A percentile compares a stretch with the other conserved stretches of the same genome.
phyloP scores from a whole-genome alignment of 192 early-diverging fungal genomes.

The Podila minutissima region DNA sequence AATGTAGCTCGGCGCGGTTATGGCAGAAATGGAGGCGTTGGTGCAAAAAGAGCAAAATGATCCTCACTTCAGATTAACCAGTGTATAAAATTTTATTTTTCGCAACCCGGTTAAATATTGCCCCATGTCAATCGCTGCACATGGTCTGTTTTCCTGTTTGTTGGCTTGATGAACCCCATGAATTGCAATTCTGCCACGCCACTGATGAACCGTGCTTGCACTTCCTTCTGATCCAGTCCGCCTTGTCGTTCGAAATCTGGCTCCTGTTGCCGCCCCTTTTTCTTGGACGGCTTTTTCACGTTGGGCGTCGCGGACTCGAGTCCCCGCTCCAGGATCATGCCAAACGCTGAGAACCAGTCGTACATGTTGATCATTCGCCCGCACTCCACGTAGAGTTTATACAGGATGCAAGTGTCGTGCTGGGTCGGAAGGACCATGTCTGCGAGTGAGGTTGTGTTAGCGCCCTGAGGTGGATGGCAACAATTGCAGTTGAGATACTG shows the following conservation, averaged over 20 bases:
- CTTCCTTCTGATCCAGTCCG: conserved; percentile 31
- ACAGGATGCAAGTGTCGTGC: conserved; percentile 90
- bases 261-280: background rate
- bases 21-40: too few species aligned
- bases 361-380: conserved; percentile 94
- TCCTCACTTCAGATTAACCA: too few species aligned
- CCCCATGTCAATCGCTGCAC: conserved; percentile 88
- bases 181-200: conserved; percentile 88
- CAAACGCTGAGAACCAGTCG: conserved; percentile 92
- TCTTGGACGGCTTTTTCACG: conserved; percentile 13
- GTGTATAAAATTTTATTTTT: background rate
- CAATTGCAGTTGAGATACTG: conserved; percentile 88
- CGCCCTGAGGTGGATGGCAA: conserved; percentile 58
- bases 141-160: conserved; percentile 94
- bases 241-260: background rate
- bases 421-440: conserved; percentile 66
- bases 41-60: too few species aligned
- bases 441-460: conserved; percentile 20
- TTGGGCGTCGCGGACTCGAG: conserved; percentile 52
- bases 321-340: conserved; percentile 76
- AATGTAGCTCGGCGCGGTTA: too few species aligned
- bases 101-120: conserved; percentile 26
- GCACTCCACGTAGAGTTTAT: conserved; percentile 91
- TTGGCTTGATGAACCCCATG: conserved; percentile 90
- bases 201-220: conserved; percentile 83